These are phyloP conservation scores for Immersiella caudata DNA, from an alignment of 495 filamentous ascomycete species.

Conservation along the genomic window DNA sequence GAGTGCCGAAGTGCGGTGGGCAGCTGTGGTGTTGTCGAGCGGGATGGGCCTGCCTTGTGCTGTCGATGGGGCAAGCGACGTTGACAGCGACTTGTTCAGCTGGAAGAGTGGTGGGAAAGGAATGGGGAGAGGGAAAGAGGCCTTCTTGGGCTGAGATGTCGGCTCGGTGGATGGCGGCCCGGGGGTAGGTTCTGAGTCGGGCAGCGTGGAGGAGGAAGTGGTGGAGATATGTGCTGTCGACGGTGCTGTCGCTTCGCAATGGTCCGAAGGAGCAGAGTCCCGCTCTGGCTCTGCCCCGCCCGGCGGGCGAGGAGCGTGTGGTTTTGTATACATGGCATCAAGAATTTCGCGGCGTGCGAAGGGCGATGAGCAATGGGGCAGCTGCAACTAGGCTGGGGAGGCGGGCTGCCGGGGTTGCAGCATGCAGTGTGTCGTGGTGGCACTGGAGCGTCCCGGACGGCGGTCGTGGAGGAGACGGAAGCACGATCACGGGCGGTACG, in stretches of 20 bases:
- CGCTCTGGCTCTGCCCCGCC: slow-evolving; percentile 21
- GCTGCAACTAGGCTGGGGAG: slow-evolving; percentile 20
- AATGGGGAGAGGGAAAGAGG: slow-evolving; percentile 35
- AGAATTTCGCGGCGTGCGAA: not conserved
- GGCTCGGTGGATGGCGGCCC: slow-evolving; percentile 23
- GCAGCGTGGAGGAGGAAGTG: slow-evolving; percentile 31
- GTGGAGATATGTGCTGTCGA: slow-evolving; percentile 7
- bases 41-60: slow-evolving; percentile 51
- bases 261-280: slow-evolving; percentile 19
- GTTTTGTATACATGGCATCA: slow-evolving; percentile 37
- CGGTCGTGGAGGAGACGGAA: slow-evolving; percentile 20
- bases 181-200: slow-evolving; percentile 7
- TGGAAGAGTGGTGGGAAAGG: slow-evolving; percentile 44
- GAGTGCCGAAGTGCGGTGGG: slow-evolving; percentile 46
- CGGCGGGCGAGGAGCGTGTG: slow-evolving; percentile 26
- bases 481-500: slow-evolving; percentile 27
- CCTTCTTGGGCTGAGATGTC: slow-evolving; percentile 12
- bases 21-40: slow-evolving; percentile 43
- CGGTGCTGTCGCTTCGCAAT: slow-evolving; percentile 6
- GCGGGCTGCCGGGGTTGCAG: slow-evolving; percentile 28
- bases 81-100: slow-evolving; percentile 43
- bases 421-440: slow-evolving; percentile 38
- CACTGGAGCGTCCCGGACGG: slow-evolving; percentile 21
- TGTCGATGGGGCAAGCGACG: slow-evolving; percentile 47
- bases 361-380: slow-evolving; percentile 16